Evolutionary conservation across 1,284 basidiomycete genomes (phyloP), one percentile per base, ranked within the genome.

Genomic region (Austropuccinia psidii): DNA sequence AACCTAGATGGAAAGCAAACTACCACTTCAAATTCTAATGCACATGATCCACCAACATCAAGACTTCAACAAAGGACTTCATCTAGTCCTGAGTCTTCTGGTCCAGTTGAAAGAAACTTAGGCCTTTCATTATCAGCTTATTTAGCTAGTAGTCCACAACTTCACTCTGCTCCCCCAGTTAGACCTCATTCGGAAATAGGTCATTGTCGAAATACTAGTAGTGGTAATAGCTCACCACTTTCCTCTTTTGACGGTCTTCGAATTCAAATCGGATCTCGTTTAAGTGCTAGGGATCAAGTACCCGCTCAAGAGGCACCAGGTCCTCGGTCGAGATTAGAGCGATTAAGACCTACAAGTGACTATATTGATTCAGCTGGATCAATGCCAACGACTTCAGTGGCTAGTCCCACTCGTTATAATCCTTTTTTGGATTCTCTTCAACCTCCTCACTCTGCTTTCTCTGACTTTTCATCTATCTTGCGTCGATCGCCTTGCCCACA

Each of bases 401-500:
- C 45, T 29, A 52, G 45, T 39, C n/a, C 64, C 47, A 66, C 64
- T 66, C 64, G 64, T 19, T 52, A 66, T 27, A 52, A 35, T 29
- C 49, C 64, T 1, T 66, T 66, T 27, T 39, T 66, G 2, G 64
- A 66, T 27, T 33, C 31, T 17, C 64, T 49, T 24, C 64, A 66
- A 33, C 64, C 64, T 13, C 64, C 64, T 8, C 64, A 66, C 37
- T 66, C 64, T 15, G 64, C 64, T 15, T 66, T 66, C n/a, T 52
- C 49, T 11, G 49, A 13, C 49, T 11, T 11, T 11, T 66, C 64
- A n/a, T 47, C 47, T 31, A 66, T 52, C 19, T 37, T 66, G 37
- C 33, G 47, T 39, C 47, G 64, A n/a, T 66, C 64, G n/a, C 64
- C 64, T 11, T n/a, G n/a, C n/a, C 41, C 64, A 24, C 64, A 66